A percentile compares a stretch with the other conserved stretches of the same genome.
These are phyloP conservation scores for Chlamydomonas sp. DNA, from an alignment of 139 green algal species.

Conservation along the genomic window DNA sequence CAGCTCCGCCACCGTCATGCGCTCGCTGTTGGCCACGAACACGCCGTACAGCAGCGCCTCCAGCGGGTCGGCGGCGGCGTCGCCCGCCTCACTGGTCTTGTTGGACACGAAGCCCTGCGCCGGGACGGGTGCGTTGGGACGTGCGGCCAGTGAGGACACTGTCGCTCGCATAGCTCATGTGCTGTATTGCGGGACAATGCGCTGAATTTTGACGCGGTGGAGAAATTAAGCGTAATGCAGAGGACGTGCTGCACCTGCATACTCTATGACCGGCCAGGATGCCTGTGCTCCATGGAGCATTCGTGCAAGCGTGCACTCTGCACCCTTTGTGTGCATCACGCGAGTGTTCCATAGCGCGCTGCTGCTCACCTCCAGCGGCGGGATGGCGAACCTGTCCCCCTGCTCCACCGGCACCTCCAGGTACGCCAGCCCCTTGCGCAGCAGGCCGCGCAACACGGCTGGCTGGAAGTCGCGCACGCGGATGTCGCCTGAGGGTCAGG, in stretches of 20 bases:
- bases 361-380: slow-evolving; percentile 79
- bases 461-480: slow-evolving; percentile 46
- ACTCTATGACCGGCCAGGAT: no score
- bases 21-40: slow-evolving; percentile 91
- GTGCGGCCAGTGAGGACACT: background rate
- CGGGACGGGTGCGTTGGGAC: background rate
- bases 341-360: background rate
- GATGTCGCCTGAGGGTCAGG: background rate
- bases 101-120: slow-evolving; percentile 93
- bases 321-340: no score
- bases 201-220: background rate
- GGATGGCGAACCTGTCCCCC: slow-evolving; percentile 86
- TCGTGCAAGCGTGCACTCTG: no score
- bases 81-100: slow-evolving; percentile 65
- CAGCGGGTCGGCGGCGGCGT: slow-evolving; percentile 74
- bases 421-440: slow-evolving; percentile 84
- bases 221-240: background rate
- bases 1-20: slow-evolving; percentile 59
- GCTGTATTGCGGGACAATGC: background rate
- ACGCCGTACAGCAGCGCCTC: slow-evolving; percentile 92
- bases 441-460: slow-evolving; percentile 46
- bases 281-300: no score
- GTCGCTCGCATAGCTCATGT: no score
- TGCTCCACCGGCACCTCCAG: slow-evolving; percentile 85
- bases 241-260: no score